Evolutionary conservation across 192 early-diverging fungal genomes (phyloP), one percentile per base, ranked within the genome.

Genomic region (Coemansia aciculifera): DNA sequence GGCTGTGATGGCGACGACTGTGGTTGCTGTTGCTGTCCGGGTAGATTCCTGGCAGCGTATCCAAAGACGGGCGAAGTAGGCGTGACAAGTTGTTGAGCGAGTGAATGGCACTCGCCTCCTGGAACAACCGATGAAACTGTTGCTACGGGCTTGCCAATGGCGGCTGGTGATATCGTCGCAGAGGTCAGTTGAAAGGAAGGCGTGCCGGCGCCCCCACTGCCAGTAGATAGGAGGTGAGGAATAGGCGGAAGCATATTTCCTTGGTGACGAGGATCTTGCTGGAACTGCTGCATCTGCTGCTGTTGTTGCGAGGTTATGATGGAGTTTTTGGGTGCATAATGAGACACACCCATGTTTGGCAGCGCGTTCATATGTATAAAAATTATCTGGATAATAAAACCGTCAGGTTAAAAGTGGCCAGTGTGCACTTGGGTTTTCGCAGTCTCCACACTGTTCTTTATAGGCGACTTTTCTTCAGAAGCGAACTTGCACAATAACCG

Each of bases 361-460:
- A 32, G 43, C 2, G 43, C 27, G 29, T 46, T 31, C 42, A 48
- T 64, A 48, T 23, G 49, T 23, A 27, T 21, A 51, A 24, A 51
- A 37, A 37, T 37, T 24, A 23, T 51, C 5, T 23, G 10, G 21
- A 24, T 24, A 11, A 21, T 10, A 49, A 49, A 49, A 21, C 21
- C 19, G 21, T 23, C 46, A 49, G 46, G 46, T 49, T 23, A 1
- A 49, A 49, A 49, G 46, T 49, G 46, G 7, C 46, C 27, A 57
- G 27, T 57, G 29, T 56, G 1, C 54, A 51, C 10, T 51, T 51
- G 7, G 49, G 1, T 3, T 51, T 11, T 51, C 3, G 21, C 21
- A 51, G 49, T 51, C 49, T 23, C 21, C 49, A 34, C 29, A 57
- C 54, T 57, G 54, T 57, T 57, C 54, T 57, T 57, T 57, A 57